Base-by-base conservation (phyloP, 148 eudicot genomes). In the Cornus florida region DNA sequence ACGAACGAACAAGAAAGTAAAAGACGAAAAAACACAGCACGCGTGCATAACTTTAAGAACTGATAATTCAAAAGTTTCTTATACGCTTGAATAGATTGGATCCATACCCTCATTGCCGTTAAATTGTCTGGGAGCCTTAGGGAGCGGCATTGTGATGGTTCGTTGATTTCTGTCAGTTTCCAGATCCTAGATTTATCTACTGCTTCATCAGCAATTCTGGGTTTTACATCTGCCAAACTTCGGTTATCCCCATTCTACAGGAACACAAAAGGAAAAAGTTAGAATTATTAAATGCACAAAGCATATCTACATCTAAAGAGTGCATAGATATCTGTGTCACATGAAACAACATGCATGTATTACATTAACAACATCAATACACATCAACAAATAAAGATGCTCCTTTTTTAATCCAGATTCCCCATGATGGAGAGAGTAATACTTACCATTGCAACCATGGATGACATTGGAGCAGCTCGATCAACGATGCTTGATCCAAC, bases 91-190 rank as follows among this genome's bases (percentile, higher is more conserved):
- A 43, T 8, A 43, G 48, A 20, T 11, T 67, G 74, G 12, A 70
- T 60, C 22, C 68, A 24, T 85, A 94, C 98, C 91, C 83, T 91
- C 84, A 79, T 85, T 72, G 98, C 86, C 65, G 97, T 77, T 75
- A 86, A 72, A 81, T 79, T 88, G 80, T 94, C 97, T 74, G 97
- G 92, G 71, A 94, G 93, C 87, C 90, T 89, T 76, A 92, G 73
- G 41, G 94, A 94, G 70, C 93, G 92, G 78, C 94, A 92, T 82
- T 94, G 97, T 59, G 93, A 84, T 85, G 88, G 83, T 75, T 92
- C 97, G 80, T 70, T 90, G 64, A 94, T 88, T 83, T 92, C 94
- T 32, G 89, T 75, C 79, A 86, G 79, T 82, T 91, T 94, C 94
- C 98, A 91, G 67, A 75, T 87, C 80, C 87, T 91, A 41, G 94